These are phyloP conservation scores for Beta lomatogona DNA, from an alignment of 179 eudicot genomes.

Conservation along the genomic window DNA sequence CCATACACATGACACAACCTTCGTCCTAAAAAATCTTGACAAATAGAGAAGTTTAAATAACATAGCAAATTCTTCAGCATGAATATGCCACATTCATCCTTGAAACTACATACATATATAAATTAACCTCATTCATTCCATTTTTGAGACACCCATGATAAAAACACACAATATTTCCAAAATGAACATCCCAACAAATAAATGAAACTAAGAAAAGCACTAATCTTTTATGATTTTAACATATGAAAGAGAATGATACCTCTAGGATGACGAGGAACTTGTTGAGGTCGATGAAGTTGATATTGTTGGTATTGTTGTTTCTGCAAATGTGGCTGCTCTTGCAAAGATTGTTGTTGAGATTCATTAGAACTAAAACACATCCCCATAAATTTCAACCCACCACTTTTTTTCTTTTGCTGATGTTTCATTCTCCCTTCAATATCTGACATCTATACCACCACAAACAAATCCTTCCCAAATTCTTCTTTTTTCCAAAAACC, in stretches of 20 bases:
- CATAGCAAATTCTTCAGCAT: neutral
- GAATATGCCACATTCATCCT: neutral
- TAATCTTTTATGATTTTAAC: neutral
- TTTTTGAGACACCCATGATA: neutral
- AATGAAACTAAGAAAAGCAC: neutral
- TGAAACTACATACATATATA: neutral
- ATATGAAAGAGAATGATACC: conserved; percentile 4
- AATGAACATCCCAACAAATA: conserved; percentile 10
- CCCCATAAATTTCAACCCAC: conserved; percentile 54
- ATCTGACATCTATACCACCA: conserved; percentile 17
- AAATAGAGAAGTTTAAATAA: neutral
- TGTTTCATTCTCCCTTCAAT: conserved; percentile 35
- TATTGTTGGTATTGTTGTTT: conserved; percentile 23
- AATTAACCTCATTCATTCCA: neutral
- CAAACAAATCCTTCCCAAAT: neutral
- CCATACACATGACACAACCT: neutral
- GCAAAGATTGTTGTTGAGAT: conserved; percentile 25
- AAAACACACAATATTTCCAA: neutral
- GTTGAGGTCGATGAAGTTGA: conserved; percentile 22
- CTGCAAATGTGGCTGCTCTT: conserved; percentile 27
- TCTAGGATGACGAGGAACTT: conserved; percentile 2
- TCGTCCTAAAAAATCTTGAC: neutral
- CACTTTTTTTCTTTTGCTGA: conserved; percentile 35
- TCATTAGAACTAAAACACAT: conserved; percentile 56
- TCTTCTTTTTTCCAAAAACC: neutral